Evolutionary conservation across 495 filamentous ascomycete species (phyloP), one percentile per base, ranked within the genome.

Genomic region (Immersiella caudata): DNA sequence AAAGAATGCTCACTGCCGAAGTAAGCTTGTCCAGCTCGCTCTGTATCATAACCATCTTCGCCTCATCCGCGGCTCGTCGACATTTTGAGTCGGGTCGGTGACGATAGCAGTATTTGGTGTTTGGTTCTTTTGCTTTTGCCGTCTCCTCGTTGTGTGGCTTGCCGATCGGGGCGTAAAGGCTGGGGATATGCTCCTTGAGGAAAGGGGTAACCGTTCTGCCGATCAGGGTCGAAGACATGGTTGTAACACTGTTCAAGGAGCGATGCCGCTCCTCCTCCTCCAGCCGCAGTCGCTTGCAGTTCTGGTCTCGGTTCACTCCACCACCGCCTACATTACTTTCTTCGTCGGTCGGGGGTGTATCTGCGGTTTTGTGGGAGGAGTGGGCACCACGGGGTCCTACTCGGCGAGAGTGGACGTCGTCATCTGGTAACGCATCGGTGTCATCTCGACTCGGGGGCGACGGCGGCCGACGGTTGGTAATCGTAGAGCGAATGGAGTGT

Each of bases 71-170:
- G 64, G 95, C 93, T 62, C 94, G 85, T 62, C 92, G 81, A 78
- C 95, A 99, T 80, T 97, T 97, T 29, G 94, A 87, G 74, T 98
- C 96, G 22, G 95, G 96, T 54, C 91, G 86, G 76, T 99, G 95
- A 33, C 95, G 88, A 78, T 99, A 98, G 78, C 95, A 99, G 80
- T 92, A 98, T 76, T 90, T 93, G 57, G 93, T 95, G 75, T 95
- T 97, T 5, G 84, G 82, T 60, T 88, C 80, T 68, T 84, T 83
- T 49, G 74, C 79, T 66, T 73, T 75, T 33, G 75, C 70, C 35
- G 71, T 79, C 67, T 77, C 81, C 6, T 78, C 74, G 36, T 78
- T 76, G 35, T 78, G 74, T 1, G 76, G 51, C 70, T 81, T 76
- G 67, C 88, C 86, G 60, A 89, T 78, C 2, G 90, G 90, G 2